A percentile compares a stretch with the other conserved stretches of the same genome.
These are phyloP conservation scores for Boletus smithii DNA, from an alignment of 1,284 basidiomycete genomes.

Conservation along the genomic window DNA sequence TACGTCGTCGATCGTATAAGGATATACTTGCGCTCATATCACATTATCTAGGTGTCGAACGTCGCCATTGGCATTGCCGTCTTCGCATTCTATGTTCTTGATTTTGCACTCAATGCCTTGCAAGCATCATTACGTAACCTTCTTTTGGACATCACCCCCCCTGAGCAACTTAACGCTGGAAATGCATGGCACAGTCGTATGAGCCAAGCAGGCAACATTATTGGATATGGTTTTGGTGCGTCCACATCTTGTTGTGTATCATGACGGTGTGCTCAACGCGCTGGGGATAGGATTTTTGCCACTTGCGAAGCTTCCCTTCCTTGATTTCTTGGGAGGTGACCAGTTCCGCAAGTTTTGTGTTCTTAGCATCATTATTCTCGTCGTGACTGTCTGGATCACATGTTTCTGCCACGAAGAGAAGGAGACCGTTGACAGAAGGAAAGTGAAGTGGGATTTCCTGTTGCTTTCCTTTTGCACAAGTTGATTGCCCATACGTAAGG, in stretches of 20 bases:
- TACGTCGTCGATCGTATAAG: conserved; percentile 30
- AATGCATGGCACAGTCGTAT: conserved; percentile 99
- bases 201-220: conserved; percentile 91
- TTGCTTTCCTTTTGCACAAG: not conserved
- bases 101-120: conserved; percentile 92
- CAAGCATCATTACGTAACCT: conserved; percentile 93
- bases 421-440: conserved; percentile 47
- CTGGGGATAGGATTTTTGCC: conserved; percentile 72
- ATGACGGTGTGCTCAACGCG: not conserved
- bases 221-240: conserved; percentile 86
- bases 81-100: conserved; percentile 89
- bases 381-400: conserved; percentile 82
- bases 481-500: conserved; percentile 25
- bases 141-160: conserved; percentile 84
- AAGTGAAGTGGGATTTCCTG: conserved; percentile 38
- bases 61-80: conserved; percentile 84
- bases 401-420: conserved; percentile 81
- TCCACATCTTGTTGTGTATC: not conserved
- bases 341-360: conserved; percentile 97
- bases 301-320: conserved; percentile 68
- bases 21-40: conserved; percentile 1
- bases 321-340: conserved; percentile 82
- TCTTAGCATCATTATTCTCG: conserved; percentile 76
- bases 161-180: conserved; percentile 82
- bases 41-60: conserved; percentile 50